Base-by-base conservation (phyloP, 805 yeast genomes). In the Vanderwaltozyma polyspora region DNA sequence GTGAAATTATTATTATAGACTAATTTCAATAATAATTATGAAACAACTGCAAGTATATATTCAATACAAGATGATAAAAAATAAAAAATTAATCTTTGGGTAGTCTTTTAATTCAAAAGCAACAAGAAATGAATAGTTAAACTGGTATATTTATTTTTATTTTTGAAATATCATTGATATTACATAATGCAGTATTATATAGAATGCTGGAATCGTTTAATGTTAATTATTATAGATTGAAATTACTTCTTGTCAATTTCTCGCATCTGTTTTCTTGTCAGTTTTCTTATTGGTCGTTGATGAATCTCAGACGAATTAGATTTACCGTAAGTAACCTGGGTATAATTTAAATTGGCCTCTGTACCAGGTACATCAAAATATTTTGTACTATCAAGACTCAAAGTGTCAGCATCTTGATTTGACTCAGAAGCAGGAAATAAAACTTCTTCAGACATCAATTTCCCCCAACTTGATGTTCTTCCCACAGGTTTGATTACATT, bases 1-100 rank as follows among this genome's bases (percentile, higher is more conserved):
- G 46, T n/a, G 57, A 53, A 34, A 52, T 53, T 24, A 53, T 53
- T 28, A 37, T 52, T 6, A 49, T 52, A 25, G 57, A 52, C 37
- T 46, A 30, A 29, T 8, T 21, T 10, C 10, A 21, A 21, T 21
- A 8, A 21, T 21, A 21, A 8, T 10, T 21, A 21, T 21, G 10
- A 8, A 8, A 7, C 7, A 8, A 10, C 7, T 21, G 23, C 22
- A 8, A 13, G 11, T n/a, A 16, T 11, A 16, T 14, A 22, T 24
- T 15, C 16, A 19, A 24, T 16, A 16, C 9, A 25, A 16, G 24
- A 14, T 15, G 9, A 21, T 21, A 8, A 7, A 21, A n/a, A n/a
- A n/a, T n/a, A n/a, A n/a, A n/a, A n/a, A n/a, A n/a, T n/a, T n/a
- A n/a, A n/a, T n/a, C n/a, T n/a, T n/a, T n/a, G n/a, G n/a, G n/a